These are phyloP conservation scores for Stentor coeruleus DNA, from an alignment of 73 alveolate species.

Conservation along the genomic window DNA sequence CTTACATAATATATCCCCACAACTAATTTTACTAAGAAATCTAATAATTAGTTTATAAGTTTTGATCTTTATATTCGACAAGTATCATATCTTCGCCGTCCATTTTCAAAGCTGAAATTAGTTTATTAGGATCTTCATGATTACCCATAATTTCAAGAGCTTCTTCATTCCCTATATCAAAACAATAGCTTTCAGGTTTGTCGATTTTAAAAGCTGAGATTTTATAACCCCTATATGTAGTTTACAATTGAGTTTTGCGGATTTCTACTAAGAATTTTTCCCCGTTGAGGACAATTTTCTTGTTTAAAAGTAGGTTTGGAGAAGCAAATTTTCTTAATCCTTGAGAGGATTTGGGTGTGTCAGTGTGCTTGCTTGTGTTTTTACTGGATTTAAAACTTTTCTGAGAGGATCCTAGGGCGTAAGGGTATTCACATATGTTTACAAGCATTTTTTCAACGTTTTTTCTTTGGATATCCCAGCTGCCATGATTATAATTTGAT, in stretches of 20 bases:
- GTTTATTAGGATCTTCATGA: no score
- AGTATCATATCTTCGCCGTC: no score
- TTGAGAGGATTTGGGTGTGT: background rate
- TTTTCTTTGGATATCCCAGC: conserved; percentile 35
- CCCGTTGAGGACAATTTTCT: background rate
- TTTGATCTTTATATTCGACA: no score
- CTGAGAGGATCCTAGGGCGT: background rate
- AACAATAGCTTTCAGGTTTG: no score
- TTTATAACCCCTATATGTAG: background rate
- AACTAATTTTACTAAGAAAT: no score
- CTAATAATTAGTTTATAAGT: no score
- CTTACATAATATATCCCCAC: no score
- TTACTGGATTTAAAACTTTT: no score
- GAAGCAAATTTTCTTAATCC: background rate
- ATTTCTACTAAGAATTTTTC: background rate
- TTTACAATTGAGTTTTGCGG: background rate
- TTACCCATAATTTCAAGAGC: no score
- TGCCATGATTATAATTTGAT: conserved; percentile 30
- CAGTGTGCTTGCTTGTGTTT: background rate
- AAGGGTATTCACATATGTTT: conserved; percentile 17
- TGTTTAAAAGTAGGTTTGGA: no score
- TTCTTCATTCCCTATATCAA: no score
- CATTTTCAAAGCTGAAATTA: no score
- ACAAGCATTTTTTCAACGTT: conserved; percentile 3
- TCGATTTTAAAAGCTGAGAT: background rate